Evolutionary conservation across 2,329 filamentous ascomycete species (phyloP), one percentile per base, ranked within the genome.

Genomic region (Fusarium domesticum): DNA sequence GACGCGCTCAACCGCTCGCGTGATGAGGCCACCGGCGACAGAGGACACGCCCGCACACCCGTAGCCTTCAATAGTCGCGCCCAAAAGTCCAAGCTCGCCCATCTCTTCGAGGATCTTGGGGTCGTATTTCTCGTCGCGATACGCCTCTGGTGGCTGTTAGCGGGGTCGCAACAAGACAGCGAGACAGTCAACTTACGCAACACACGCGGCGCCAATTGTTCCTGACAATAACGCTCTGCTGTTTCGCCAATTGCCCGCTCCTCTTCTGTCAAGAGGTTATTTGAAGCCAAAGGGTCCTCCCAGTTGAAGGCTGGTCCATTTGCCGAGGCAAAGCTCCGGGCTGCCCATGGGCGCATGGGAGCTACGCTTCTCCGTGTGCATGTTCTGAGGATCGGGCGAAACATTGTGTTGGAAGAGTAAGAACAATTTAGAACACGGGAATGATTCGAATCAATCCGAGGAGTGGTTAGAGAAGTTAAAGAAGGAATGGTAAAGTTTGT

Each of bases 221-320:
- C 91, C 68, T 97, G 92, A 65, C 91, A 97, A 64, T 97, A 98
- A 49, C 88, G 80, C 68, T 95, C 87, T 25, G 92, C 92, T 6
- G 89, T 95, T 60, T 96, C 89, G 33, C 86, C 78, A 55, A 98
- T 92, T 12, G 91, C 89, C 53, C 89, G 65, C 68, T 98, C 93
- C 48, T 98, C 93, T 54, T 95, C 88, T 1, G 90, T 96, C 60
- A 90, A 79, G 35, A 96, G 71, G 61, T 82, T 85, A 60, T 82
- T 83, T 28, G 84, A 76, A 18, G 77, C 78, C 46, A 98, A 74
- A 16, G 93, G 91, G 64, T 98, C 93, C 65, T 93, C 80, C 92
- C 93, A 98, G 66, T 95, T 83, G 67, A 96, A 97, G 16, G 57
- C 54, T 4, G 66, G 59, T 18, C 57, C 57, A 30, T 56, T 48